Evolutionary conservation across 768 basidiomycete genomes (phyloP).

Genomic region (Tulasnella sp.): DNA sequence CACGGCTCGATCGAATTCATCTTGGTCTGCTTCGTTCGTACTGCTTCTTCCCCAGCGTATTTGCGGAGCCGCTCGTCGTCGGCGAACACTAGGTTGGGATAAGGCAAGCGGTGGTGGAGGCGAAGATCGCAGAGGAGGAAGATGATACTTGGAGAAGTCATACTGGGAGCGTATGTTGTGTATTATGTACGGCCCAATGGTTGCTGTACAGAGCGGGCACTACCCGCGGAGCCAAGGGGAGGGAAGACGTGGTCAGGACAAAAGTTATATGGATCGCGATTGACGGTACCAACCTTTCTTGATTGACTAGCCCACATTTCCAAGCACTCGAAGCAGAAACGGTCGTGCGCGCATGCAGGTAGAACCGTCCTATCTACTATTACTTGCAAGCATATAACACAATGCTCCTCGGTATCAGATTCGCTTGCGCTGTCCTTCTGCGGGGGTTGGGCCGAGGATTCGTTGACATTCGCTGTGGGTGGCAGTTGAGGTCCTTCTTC

Average conservation of each 20-base stretch:
- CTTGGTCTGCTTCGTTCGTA: slow-evolving; percentile 42
- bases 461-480: not conserved
- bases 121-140: slow-evolving; percentile 50
- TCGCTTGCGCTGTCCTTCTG: slow-evolving; percentile 23
- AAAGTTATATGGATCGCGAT: not conserved
- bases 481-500: slow-evolving; percentile 1
- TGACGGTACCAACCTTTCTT: slow-evolving; percentile 22
- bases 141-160: slow-evolving; percentile 75
- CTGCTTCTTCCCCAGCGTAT: slow-evolving; percentile 30
- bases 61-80: slow-evolving; percentile 25
- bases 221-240: not conserved
- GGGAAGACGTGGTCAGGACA: not conserved
- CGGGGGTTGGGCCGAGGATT: not conserved
- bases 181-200: slow-evolving; percentile 55
- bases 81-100: slow-evolving; percentile 21
- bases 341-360: slow-evolving; percentile 57
- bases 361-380: slow-evolving; percentile 72
- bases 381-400: slow-evolving; percentile 78
- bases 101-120: slow-evolving; percentile 13
- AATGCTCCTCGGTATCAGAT: slow-evolving; percentile 50
- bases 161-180: slow-evolving; percentile 69
- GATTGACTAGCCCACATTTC: slow-evolving; percentile 62
- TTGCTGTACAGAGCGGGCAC: slow-evolving; percentile 26
- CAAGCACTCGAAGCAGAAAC: slow-evolving; percentile 90
- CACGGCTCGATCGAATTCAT: slow-evolving; percentile 69